These are phyloP conservation scores for Verticillium albo-atrum DNA, from an alignment of 2,329 filamentous ascomycete genomes.

Conservation along the genomic window DNA sequence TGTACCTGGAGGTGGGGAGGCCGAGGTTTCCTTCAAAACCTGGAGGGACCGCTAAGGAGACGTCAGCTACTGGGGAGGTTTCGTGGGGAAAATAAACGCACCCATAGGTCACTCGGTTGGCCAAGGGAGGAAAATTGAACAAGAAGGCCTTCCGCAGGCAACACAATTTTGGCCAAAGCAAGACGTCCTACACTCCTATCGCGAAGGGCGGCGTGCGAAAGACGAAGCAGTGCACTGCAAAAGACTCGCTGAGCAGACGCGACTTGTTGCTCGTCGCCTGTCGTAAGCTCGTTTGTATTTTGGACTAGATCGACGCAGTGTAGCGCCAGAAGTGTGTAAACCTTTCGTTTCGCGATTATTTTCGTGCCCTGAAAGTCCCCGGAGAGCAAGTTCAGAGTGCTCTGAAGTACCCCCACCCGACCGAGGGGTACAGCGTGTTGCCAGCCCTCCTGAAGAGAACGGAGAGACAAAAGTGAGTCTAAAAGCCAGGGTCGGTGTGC, in stretches of 20 bases:
- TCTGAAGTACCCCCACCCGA: neutral
- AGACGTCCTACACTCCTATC: constrained; percentile 30
- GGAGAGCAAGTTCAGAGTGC: neutral
- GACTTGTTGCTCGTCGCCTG: constrained; percentile 18
- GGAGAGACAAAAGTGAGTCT: constrained; percentile 41
- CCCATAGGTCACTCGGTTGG: constrained; percentile 36
- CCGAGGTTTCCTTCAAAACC: constrained; percentile 19
- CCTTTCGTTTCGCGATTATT: constrained; percentile 25
- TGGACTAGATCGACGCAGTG: constrained; percentile 37
- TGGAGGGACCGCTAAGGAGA: constrained; percentile 20
- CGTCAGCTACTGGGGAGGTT: neutral
- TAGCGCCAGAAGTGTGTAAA: constrained; percentile 31
- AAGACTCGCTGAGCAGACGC: constrained; percentile 25
- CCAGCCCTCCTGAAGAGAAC: constrained; percentile 33
- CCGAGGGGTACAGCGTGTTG: constrained; percentile 15
- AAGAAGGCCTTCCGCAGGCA: constrained; percentile 32
- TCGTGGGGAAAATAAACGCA: constrained; percentile 19
- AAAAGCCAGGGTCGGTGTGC: constrained; percentile 44
- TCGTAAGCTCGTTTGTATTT: constrained; percentile 23
- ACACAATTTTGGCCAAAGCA: constrained; percentile 36
- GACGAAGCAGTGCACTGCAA: constrained; percentile 30
- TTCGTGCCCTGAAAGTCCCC: neutral
- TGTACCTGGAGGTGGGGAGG: constrained; percentile 12
- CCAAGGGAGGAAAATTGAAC: constrained; percentile 23
- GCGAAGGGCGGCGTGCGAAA: constrained; percentile 29